A percentile compares a stretch with the other conserved stretches of the same genome.
These are phyloP conservation scores for Miscanthus lutarioriparius DNA, from an alignment of 176 grass and related monocot genomes.

Conservation along the genomic window DNA sequence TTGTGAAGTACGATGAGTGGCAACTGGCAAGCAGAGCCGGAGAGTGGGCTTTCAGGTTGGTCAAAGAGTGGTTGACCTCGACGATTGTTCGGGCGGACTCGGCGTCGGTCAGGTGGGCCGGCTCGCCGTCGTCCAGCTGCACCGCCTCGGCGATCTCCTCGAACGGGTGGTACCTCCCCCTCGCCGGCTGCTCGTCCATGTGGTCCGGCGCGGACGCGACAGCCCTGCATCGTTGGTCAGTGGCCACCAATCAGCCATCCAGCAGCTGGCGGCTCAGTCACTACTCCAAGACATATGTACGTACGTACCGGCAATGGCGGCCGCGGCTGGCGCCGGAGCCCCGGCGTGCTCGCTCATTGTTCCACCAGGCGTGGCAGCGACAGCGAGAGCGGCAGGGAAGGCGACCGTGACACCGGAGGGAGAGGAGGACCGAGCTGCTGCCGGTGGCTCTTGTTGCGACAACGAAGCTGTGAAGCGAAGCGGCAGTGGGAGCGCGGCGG, in stretches of 20 bases:
- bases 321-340: neutral
- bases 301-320: slow-evolving; percentile 30
- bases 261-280: neutral
- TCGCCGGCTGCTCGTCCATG: slow-evolving; percentile 36
- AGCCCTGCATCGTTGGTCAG: slow-evolving; percentile 23
- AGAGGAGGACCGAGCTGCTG: neutral
- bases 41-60: neutral
- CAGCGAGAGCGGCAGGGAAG: neutral
- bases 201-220: slow-evolving; percentile 38
- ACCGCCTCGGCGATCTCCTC: slow-evolving; percentile 63
- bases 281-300: neutral
- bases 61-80: slow-evolving; percentile 37
- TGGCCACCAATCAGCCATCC: neutral
- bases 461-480: neutral
- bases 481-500: neutral
- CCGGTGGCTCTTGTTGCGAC: neutral
- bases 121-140: slow-evolving; percentile 36
- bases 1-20: neutral
- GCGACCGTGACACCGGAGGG: slow-evolving; percentile 5
- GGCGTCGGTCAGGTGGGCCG: slow-evolving; percentile 56
- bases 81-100: slow-evolving; percentile 80
- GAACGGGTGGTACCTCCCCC: slow-evolving; percentile 61
- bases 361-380: slow-evolving; percentile 25
- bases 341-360: slow-evolving; percentile 11
- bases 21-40: neutral